A percentile compares a stretch with the other conserved stretches of the same genome.
phyloP scores from a whole-genome alignment of 2,329 filamentous ascomycete genomes.

The Ambrosiella beaveri region DNA sequence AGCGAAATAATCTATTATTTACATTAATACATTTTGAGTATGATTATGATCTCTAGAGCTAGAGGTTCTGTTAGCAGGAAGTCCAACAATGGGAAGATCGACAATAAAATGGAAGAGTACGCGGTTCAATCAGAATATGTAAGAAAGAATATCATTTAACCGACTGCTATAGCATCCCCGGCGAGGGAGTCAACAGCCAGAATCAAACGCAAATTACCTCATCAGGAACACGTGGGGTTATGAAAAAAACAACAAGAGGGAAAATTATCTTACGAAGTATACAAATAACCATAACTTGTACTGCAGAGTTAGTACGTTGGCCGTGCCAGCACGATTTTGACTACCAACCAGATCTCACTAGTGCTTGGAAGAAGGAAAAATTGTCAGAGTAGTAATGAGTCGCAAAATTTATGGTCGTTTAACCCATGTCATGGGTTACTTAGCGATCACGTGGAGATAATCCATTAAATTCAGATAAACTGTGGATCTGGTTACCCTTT shows the following conservation, averaged over 20 bases:
- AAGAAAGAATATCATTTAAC: conserved; percentile 87
- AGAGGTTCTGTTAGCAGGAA: not conserved
- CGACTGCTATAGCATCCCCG: conserved; percentile 67
- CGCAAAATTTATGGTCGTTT: not conserved
- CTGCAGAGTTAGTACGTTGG: too few species aligned
- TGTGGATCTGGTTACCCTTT: not conserved
- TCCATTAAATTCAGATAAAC: not conserved
- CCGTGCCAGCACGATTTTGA: too few species aligned
- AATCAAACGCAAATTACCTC: conserved; percentile 99
- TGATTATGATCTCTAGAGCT: not conserved
- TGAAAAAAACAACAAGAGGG: conserved; percentile 8
- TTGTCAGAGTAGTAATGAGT: not conserved
- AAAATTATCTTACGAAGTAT: conserved; percentile 16
- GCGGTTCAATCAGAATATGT: conserved; percentile 77
- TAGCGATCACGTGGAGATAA: not conserved
- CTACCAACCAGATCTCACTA: not conserved
- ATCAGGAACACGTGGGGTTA: conserved; percentile 41
- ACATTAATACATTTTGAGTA: too few species aligned
- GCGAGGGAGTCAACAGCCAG: conserved; percentile 67
- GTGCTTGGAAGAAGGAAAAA: not conserved
- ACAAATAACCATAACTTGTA: too few species aligned
- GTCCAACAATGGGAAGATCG: not conserved
- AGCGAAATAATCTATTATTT: too few species aligned
- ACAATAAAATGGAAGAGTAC: not conserved
- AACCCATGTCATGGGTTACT: not conserved